Base-by-base conservation (phyloP, 2,329 filamentous ascomycete genomes). In the Sporothrix brasiliensis region DNA sequence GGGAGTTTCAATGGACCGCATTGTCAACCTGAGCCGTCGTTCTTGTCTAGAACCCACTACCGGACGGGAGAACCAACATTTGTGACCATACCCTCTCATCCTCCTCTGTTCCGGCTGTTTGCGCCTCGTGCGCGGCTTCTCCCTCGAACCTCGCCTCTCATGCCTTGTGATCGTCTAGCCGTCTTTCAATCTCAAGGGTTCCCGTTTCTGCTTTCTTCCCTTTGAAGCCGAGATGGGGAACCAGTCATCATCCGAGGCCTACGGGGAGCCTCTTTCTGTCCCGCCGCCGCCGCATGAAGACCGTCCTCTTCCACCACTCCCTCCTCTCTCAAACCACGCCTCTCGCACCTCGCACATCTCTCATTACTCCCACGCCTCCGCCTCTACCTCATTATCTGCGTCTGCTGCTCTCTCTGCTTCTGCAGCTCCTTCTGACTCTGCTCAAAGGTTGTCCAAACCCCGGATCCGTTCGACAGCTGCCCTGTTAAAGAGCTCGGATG, bases 381-480 rank as follows among this genome's bases (percentile, higher is more conserved):
- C 44, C 24, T 66, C 63, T 52, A 9, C 24, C 53, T 47, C 24
- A 30, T 7, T 34, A 19, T n/a, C 39, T 2, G 24, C 66, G 21
- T 21, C 39, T 16, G 9, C 60, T 58, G 19, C 53, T 44, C 11
- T 16, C 24, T 9, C 39, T 44, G 76, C 56, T 11, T 14, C 27
- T 16, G 21, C 58, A 14, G 19, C 39, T 16, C 4, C 53, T 27
- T 39, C 54, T 60, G n/a, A 60, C 44, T 9, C 41, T 44, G 76
- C 82, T 60, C 71, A 85, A 73, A 86, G 82, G 78, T 80, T 87
- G 72, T 85, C 82, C 67, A 87, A 87, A 76, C 82, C 83, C 71
- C 82, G 80, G 72, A 81, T 79, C 73, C 79, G 78, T 77, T 77
- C 78, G 68, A 78, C 81, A 78, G 78, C 81, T 78, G 79, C 80